Evolutionary conservation across 1,284 basidiomycete genomes (phyloP).

Genomic region (Heterobasidion occidentale): DNA sequence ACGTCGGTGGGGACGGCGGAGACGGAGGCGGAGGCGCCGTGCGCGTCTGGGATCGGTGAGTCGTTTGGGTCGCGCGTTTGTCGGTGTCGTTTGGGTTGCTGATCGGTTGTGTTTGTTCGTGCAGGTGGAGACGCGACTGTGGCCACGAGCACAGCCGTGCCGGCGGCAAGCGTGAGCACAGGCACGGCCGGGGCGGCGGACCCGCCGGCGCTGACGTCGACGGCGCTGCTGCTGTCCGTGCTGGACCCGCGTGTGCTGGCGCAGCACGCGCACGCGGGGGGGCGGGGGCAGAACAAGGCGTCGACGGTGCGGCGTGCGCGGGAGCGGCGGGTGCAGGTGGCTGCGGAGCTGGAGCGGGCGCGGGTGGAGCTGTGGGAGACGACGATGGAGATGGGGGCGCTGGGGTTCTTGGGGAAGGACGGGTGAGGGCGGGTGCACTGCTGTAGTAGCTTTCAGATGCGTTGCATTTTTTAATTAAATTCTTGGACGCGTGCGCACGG

Average conservation of each 20-base stretch:
- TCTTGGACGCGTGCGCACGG: background rate
- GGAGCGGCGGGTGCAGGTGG: conserved; percentile 42
- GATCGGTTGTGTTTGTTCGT: too few species aligned
- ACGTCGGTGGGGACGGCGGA: too few species aligned
- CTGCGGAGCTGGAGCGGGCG: conserved; percentile 48
- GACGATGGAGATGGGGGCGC: conserved; percentile 63
- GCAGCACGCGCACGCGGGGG: background rate
- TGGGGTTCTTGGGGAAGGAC: conserved; percentile 37
- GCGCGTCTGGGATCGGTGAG: too few species aligned
- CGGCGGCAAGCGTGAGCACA: background rate
- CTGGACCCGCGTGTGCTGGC: conserved; percentile 3
- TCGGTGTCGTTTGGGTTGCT: too few species aligned
- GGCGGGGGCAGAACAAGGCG: conserved; percentile 20
- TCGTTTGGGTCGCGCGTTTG: too few species aligned
- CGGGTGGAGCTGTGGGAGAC: conserved; percentile 67
- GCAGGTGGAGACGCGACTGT: too few species aligned
- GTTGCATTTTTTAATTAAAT: background rate
- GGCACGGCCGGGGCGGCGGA: background rate
- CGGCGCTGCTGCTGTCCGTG: conserved; percentile 1
- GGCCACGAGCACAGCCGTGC: too few species aligned
- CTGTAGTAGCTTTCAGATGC: background rate
- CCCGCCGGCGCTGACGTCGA: conserved; percentile 1
- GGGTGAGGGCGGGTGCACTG: too few species aligned
- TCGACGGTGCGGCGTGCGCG: conserved; percentile 44
- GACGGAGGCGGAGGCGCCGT: too few species aligned